Conservation (phyloP, 768 basidiomycete species). For the Psilocybe cubensis region DNA sequence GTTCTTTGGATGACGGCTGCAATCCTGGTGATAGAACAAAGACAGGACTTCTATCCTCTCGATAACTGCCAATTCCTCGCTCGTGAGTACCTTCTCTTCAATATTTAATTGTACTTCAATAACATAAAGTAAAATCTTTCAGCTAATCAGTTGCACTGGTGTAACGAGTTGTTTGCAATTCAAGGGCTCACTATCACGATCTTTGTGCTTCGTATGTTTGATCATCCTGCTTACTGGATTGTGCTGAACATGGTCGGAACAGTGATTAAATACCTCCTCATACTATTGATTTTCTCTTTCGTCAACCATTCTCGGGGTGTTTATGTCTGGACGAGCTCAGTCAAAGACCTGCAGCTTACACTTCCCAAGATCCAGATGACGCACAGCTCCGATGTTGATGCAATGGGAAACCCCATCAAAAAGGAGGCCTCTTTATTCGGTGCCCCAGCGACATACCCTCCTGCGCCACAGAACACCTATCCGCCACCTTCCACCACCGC, state of each 20-base stretch:
- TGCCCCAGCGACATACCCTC: conserved; percentile 2
- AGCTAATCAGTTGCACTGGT: conserved; percentile 8
- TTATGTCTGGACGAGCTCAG: conserved; percentile 16
- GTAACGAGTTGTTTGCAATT: conserved; percentile 15
- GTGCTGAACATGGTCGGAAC: neutral
- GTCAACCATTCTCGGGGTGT: conserved; percentile 14
- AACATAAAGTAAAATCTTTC: neutral
- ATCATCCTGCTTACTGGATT: neutral
- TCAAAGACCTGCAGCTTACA: conserved; percentile 11
- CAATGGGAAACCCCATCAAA: conserved; percentile 9
- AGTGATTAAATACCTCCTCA: conserved; percentile 15
- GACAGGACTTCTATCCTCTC: conserved; percentile 4
- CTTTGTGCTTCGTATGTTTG: conserved; percentile 15
- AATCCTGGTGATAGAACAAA: conserved; percentile 14
- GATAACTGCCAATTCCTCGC: conserved; percentile 1
- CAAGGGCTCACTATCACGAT: conserved; percentile 10
- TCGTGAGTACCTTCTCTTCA: neutral
- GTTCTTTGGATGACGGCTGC: conserved; percentile 17
- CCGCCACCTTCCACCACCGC: neutral
- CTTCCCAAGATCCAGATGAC: conserved; percentile 11
- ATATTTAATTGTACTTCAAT: neutral
- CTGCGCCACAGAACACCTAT: neutral
- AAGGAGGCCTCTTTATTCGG: conserved; percentile 6
- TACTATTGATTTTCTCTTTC: conserved; percentile 12
- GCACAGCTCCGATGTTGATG: conserved; percentile 11